Conservation (phyloP, 176 grass and related monocot species). For the Hordeum vulgare region DNA sequence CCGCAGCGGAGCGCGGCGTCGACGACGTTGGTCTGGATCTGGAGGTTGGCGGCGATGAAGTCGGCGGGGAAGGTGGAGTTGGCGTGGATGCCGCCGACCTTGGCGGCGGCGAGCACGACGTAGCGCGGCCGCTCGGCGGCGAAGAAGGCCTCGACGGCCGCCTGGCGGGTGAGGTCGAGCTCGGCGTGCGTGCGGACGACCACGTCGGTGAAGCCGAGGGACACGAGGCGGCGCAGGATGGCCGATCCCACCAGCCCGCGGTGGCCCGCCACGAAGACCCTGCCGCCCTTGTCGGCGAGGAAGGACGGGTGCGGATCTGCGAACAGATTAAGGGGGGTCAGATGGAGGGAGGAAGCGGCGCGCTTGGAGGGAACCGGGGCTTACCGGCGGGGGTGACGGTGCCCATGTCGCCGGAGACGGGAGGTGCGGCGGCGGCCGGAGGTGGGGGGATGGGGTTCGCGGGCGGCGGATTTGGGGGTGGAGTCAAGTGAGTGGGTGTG, state of each 20-base stretch:
- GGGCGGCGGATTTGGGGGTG: not conserved
- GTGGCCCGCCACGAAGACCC: slow-evolving; percentile 72
- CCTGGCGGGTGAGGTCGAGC: slow-evolving; percentile 68
- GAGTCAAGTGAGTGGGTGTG: not conserved
- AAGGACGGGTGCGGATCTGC: slow-evolving; percentile 41
- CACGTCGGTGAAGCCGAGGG: slow-evolving; percentile 56
- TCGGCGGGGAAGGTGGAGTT: slow-evolving; percentile 72
- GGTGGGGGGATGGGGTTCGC: not conserved
- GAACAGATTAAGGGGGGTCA: not conserved
- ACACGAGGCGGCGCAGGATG: slow-evolving; percentile 43
- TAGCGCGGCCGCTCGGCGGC: slow-evolving; percentile 53
- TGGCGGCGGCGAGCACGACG: slow-evolving; percentile 69
- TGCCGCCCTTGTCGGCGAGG: slow-evolving; percentile 57
- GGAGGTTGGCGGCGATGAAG: slow-evolving; percentile 81
- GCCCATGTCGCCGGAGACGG: slow-evolving; percentile 30
- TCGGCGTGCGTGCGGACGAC: slow-evolving; percentile 51
- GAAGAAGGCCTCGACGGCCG: slow-evolving; percentile 73
- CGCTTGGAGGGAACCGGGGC: too few relatives aligned
- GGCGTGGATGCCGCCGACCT: slow-evolving; percentile 80
- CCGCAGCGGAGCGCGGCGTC: slow-evolving; percentile 56
- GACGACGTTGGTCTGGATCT: slow-evolving; percentile 85
- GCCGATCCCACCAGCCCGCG: slow-evolving; percentile 64
- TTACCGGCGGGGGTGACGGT: slow-evolving; percentile 35
- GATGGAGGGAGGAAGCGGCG: not conserved
- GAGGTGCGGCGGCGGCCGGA: not conserved